Evolutionary conservation across 805 yeast species (phyloP), one percentile per base, ranked within the genome.

Genomic region (Saccharomycopsis sp.): DNA sequence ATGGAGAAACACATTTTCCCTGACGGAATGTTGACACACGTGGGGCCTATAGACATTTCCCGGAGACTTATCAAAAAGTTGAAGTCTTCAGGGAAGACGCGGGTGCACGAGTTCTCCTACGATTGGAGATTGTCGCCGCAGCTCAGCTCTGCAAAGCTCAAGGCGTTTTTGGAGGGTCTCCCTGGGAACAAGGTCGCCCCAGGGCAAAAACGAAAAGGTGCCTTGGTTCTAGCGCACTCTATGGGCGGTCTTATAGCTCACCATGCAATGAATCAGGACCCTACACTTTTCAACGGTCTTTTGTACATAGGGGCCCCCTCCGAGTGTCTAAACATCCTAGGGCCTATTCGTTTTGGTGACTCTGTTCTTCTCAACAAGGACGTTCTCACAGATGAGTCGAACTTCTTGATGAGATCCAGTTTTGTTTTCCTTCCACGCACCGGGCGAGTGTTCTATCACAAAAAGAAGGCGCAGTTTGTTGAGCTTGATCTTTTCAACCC

Each of bases 201-300:
- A 5, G 64, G 66, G 46, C 50, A 57, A 65, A 79, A 79, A 0
- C 82, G 81, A 16, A 79, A 79, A 60, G 90, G 88, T 12, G 78
- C 84, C 0, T 71, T 85, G 24, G 82, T 91, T 1, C 81, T 91
- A 55, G 94, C 94, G 0, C 97, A 91, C 69, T 90, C 97, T 0
- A 91, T 91, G 97, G 97, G 97, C 55, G 97, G 97, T 0, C 67
- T 91, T 37, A 79, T 91, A 4, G 83, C 96, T 0, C 97, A 90
- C 67, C 84, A 86, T 57, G 89, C 87, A 0, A 73, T 91, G 76
- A 87, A 85, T 56, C 73, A 73, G 54, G 79, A 82, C 59, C 91
- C 96, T 0, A 71, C 79, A 14, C 69, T 90, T 50, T 79, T 91
- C 65, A 75, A 91, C 60, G 92, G 94, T 1, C 64, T 91, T 0